Evolutionary conservation across 1,284 basidiomycete genomes (phyloP), one percentile per base, ranked within the genome.

Genomic region (Exobasidium cylindrosporum): DNA sequence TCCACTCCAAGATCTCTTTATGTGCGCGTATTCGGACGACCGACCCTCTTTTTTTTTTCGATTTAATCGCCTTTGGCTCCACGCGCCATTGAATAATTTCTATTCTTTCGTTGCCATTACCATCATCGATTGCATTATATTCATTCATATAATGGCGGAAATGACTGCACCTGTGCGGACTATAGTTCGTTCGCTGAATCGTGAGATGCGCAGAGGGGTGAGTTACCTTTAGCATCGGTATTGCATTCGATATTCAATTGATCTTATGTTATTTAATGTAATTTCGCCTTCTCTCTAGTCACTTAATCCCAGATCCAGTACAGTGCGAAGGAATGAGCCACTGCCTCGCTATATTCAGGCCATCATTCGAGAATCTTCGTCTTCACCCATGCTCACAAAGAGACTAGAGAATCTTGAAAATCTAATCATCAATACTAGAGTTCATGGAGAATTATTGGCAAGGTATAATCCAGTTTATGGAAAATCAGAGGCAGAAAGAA

Each of bases 381-480:
- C 47, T 4, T 21, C n/a, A 50, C 3, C 47, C 3, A 28, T 14
- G 26, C 13, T 28, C 2, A 24, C n/a, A 13, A 21, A 50, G 26
- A 50, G 26, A 13, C 26, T 50, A 50, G 26, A 50, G 21, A 50
- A 50, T 28, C n/a, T 50, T 13, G 26, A 21, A 3, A 14, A 24
- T 50, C 47, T 50, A 4, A 50, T 50, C n/a, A 21, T 13, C n/a
- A 50, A 50, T 24, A 50, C 47, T 6, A 14, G 47, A 4, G 47
- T 50, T 50, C 47, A 50, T 50, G 47, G 47, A 6, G 57, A 60
- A 23, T 45, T 58, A 26, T 21, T 62, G 3, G 45, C 29, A n/a
- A 44, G 63, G 24, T 65, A 65, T 53, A 62, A 62, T 52, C 63
- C 63, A 10, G 56, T 60, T 21, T 60, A 62, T 54, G 60, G 50